phyloP scores from a whole-genome alignment of 495 filamentous ascomycete species.

The Hypoxylon intermedium region DNA sequence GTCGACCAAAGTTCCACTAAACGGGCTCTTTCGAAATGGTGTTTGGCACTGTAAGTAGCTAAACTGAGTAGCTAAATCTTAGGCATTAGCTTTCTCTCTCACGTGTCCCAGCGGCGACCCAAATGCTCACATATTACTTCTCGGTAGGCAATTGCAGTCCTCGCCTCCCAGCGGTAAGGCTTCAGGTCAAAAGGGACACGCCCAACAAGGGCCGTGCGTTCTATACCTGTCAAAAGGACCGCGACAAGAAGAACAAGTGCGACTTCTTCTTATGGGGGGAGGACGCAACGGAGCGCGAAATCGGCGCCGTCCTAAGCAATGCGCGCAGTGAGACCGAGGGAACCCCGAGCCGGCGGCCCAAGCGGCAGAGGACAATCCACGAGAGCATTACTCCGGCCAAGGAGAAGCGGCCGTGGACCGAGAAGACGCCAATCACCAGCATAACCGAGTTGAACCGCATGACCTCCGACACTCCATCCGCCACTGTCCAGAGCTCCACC shows the following conservation, averaged over 20 bases:
- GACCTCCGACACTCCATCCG: constrained; percentile 12
- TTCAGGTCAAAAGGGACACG: constrained; percentile 70
- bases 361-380: constrained; percentile 35
- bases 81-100: background rate
- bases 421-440: constrained; percentile 17
- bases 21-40: constrained; percentile 59
- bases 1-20: constrained; percentile 47
- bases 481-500: constrained; percentile 15
- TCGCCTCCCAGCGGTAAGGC: constrained; percentile 64
- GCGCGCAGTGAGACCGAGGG: constrained; percentile 39
- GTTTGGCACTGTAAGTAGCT: constrained; percentile 53
- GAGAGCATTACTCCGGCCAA: constrained; percentile 37
- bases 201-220: constrained; percentile 71
- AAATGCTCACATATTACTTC: constrained; percentile 6
- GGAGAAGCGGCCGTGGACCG: constrained; percentile 32
- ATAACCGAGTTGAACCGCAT: constrained; percentile 26
- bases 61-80: background rate
- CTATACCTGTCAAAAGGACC: constrained; percentile 68
- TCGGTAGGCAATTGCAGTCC: constrained; percentile 67
- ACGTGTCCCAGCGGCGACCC: background rate
- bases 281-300: constrained; percentile 65
- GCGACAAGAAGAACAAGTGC: constrained; percentile 56
- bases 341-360: constrained; percentile 15
- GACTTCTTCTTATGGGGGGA: constrained; percentile 76
- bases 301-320: constrained; percentile 58